Conservation (phyloP, 1,284 basidiomycete genomes). For the Porogramme epimiltina region DNA sequence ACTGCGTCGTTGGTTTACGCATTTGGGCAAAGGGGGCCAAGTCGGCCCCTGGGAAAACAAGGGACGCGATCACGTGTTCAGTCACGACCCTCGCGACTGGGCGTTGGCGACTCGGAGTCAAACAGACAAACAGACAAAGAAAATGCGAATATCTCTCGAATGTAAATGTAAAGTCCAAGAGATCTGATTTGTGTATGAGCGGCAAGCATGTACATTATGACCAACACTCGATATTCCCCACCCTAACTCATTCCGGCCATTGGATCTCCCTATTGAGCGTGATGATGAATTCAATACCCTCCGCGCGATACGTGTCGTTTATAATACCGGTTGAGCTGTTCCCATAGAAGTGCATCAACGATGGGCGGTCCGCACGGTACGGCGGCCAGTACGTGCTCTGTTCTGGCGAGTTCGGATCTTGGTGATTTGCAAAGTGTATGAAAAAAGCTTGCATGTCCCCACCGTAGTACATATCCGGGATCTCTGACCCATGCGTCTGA, state of each 20-base stretch:
- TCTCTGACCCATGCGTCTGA: constrained; percentile 6
- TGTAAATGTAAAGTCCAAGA: no score
- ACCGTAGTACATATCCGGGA: constrained; percentile 7
- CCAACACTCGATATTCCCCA: no score
- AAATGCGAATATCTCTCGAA: no score
- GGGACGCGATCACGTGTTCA: no score
- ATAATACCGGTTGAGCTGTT: constrained; percentile 34
- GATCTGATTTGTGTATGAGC: no score
- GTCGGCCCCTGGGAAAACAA: no score
- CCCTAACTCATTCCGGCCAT: not conserved
- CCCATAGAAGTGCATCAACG: constrained; percentile 46
- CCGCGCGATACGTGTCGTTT: constrained; percentile 42
- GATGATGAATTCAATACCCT: constrained; percentile 1
- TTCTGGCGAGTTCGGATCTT: constrained; percentile 19
- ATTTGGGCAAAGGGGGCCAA: no score
- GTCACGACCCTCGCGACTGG: no score
- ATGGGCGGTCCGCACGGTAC: constrained; percentile 39
- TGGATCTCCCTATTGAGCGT: not conserved
- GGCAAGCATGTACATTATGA: no score
- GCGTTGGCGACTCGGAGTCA: no score
- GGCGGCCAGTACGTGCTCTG: constrained; percentile 44
- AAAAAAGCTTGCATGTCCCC: constrained; percentile 8
- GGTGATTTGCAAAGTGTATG: constrained; percentile 8
- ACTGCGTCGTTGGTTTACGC: no score
- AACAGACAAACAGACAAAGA: no score